These are phyloP conservation scores for Neopestalotiopsis sp. DNA, from an alignment of 2,329 filamentous ascomycete species.

Conservation along the genomic window DNA sequence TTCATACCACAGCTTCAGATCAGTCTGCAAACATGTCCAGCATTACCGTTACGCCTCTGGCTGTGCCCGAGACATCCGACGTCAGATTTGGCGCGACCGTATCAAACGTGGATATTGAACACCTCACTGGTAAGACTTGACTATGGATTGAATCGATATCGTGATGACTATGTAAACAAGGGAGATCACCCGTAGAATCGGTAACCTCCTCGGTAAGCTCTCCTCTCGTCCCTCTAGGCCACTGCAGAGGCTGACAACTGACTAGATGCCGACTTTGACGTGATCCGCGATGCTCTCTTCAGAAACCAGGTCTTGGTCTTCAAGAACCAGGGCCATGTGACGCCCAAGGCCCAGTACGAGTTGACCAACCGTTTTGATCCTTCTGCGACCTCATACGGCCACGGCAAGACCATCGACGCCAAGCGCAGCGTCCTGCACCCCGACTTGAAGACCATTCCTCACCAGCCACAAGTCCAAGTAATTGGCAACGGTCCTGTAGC, in stretches of 20 bases:
- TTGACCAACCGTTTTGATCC: constrained; percentile 79
- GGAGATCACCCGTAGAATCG: constrained; percentile 56
- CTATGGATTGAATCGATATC: constrained; percentile 21
- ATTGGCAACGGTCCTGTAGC: constrained; percentile 77
- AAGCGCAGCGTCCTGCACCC: constrained; percentile 73
- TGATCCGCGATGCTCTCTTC: constrained; percentile 71
- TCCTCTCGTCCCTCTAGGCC: background rate
- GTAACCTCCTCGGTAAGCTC: constrained; percentile 63
- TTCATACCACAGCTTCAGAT: background rate
- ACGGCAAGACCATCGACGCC: constrained; percentile 75
- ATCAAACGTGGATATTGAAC: constrained; percentile 64
- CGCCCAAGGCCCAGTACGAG: constrained; percentile 75
- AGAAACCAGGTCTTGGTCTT: constrained; percentile 72
- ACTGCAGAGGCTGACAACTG: constrained; percentile 23
- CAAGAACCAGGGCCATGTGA: constrained; percentile 68
- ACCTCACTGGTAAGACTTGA: constrained; percentile 61
- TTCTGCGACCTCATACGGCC: constrained; percentile 68
- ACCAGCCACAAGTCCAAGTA: constrained; percentile 81
- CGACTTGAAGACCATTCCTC: constrained; percentile 80
- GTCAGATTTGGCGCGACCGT: constrained; percentile 68
- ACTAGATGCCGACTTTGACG: constrained; percentile 67
- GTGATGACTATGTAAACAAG: constrained; percentile 19
- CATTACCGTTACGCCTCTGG: constrained; percentile 45
- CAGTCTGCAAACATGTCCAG: constrained; percentile 19
- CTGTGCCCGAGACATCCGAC: constrained; percentile 40